These are phyloP conservation scores for Cladosporium colombiae DNA, from an alignment of 2,329 filamentous ascomycete species.

Conservation along the genomic window DNA sequence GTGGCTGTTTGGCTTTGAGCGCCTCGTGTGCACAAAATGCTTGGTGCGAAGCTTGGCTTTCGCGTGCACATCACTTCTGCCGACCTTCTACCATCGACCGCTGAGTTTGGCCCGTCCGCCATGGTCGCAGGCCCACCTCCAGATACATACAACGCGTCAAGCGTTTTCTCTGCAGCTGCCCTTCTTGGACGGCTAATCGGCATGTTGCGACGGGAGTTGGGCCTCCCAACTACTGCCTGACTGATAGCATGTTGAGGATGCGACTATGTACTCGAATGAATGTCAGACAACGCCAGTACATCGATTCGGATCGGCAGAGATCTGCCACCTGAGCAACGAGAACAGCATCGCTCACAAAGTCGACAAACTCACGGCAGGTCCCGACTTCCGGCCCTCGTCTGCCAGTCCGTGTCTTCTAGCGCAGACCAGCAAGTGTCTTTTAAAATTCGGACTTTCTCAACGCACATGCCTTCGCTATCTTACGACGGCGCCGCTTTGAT, in stretches of 20 bases:
- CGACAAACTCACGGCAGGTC: constrained; percentile 2
- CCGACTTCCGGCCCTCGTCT: constrained; percentile 6
- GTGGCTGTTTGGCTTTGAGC: constrained; percentile 16
- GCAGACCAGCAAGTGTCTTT: constrained; percentile 2
- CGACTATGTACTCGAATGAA: neutral
- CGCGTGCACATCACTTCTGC: constrained; percentile 18
- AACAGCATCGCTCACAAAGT: neutral
- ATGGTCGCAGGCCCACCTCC: constrained; percentile 11
- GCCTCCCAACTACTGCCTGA: neutral
- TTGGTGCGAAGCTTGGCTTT: constrained; percentile 19
- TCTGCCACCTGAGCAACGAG: neutral
- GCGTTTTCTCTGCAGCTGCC: constrained; percentile 1
- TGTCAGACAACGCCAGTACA: neutral
- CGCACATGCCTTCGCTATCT: constrained; percentile 10
- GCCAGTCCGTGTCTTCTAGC: constrained; percentile 12
- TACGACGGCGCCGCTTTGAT: constrained; percentile 12
- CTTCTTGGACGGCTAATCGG: constrained; percentile 10
- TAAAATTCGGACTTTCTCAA: constrained; percentile 16
- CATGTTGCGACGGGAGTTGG: constrained; percentile 1
- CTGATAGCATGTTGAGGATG: neutral
- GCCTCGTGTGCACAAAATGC: constrained; percentile 15
- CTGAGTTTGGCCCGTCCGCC: constrained; percentile 9
- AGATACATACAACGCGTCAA: constrained; percentile 10
- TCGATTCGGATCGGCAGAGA: neutral
- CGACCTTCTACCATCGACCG: constrained; percentile 17